Percentiles rank a stretch among this genome's conserved stretches.
These are phyloP conservation scores for Lathyrus tuberosus DNA, from an alignment of 306 rosid species.

Conservation along the genomic window DNA sequence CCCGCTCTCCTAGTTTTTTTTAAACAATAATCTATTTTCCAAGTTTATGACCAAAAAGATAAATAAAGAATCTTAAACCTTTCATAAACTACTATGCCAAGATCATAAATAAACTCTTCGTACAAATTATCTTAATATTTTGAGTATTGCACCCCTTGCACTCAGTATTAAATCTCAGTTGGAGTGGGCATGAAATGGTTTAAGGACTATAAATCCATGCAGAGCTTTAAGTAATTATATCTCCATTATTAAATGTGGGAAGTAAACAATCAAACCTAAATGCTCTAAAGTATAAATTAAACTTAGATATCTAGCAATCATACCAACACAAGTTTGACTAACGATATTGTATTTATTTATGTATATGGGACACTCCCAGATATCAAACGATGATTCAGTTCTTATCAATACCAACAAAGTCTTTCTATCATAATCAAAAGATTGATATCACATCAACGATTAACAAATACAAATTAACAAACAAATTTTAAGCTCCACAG, in stretches of 20 bases:
- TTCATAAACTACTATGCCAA: background rate
- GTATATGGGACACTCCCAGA: background rate
- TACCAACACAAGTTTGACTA: constrained; percentile 17
- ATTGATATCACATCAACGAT: background rate
- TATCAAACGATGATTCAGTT: constrained; percentile 20
- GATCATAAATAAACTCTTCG: background rate
- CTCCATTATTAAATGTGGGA: background rate
- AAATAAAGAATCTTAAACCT: background rate
- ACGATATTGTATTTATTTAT: constrained; percentile 15
- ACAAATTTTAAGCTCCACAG: background rate
- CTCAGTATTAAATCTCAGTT: background rate
- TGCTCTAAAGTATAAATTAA: constrained; percentile 12
- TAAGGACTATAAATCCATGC: constrained; percentile 8
- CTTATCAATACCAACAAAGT: background rate
- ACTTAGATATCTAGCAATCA: background rate
- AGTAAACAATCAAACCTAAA: constrained; percentile 8
- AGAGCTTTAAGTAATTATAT: background rate
- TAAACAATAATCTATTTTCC: constrained; percentile 9
- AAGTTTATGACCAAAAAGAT: constrained; percentile 28
- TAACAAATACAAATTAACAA: constrained; percentile 18
- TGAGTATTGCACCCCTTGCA: background rate
- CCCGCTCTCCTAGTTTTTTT: background rate
- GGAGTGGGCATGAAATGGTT: constrained; percentile 9
- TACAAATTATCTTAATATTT: constrained; percentile 11
- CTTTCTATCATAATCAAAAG: constrained; percentile 3